phyloP scores from a whole-genome alignment of 164 flowering plant genomes.

The Cinnamomum micranthum region DNA sequence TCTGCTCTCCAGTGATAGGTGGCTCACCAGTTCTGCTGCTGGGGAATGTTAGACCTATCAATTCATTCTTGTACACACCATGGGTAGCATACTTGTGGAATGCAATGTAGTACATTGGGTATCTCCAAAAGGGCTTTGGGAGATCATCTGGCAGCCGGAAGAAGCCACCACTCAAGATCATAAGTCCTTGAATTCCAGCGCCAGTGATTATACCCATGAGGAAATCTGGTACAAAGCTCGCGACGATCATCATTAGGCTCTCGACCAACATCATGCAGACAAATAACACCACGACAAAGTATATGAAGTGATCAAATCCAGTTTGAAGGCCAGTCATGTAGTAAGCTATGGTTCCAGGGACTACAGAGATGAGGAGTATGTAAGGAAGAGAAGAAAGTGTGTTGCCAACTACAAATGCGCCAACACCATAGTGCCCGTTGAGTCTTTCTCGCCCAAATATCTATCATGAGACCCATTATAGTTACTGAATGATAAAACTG shows the following conservation, averaged over 20 bases:
- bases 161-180: conserved; percentile 50
- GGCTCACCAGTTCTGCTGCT: conserved; percentile 16
- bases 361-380: conserved; percentile 36
- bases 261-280: conserved; percentile 43
- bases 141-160: conserved; percentile 47
- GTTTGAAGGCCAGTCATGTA: conserved; percentile 36
- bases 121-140: conserved; percentile 51
- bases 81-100: conserved; percentile 45
- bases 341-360: conserved; percentile 51
- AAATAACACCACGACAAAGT: conserved; percentile 32
- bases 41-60: conserved; percentile 29
- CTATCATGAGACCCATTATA: conserved; percentile 12
- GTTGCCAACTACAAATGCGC: conserved; percentile 49
- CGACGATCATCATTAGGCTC: conserved; percentile 64
- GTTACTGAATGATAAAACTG: too few species aligned
- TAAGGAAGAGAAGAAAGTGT: conserved; percentile 53
- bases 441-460: conserved; percentile 48
- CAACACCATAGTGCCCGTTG: conserved; percentile 55
- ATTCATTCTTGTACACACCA: conserved; percentile 50
- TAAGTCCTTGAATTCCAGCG: conserved; percentile 58
- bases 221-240: conserved; percentile 57
- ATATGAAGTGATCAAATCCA: conserved; percentile 29
- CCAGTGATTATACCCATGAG: conserved; percentile 59
- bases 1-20: conserved; percentile 25
- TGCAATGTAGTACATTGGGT: conserved; percentile 50